Conservation (phyloP, 164 flowering plant species). For the Chimonanthus praecox region DNA sequence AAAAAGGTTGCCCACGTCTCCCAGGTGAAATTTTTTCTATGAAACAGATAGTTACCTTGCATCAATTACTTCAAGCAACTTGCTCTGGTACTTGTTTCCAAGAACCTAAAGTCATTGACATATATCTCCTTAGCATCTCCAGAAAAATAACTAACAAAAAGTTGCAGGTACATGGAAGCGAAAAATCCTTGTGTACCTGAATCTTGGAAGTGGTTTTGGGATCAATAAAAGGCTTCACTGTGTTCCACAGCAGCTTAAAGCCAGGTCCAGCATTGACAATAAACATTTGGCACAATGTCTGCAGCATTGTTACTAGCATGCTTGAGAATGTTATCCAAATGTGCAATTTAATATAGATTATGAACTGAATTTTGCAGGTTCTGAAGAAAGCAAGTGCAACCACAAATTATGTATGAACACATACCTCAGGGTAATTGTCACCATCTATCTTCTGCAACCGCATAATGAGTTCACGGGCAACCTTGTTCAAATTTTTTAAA, state of each 20-base stretch:
- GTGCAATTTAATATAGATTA: neutral
- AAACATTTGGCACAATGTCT: constrained; percentile 84
- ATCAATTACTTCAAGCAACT: constrained; percentile 87
- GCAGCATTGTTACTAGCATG: constrained; percentile 13
- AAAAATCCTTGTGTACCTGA: constrained; percentile 45
- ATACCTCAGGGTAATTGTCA: constrained; percentile 90
- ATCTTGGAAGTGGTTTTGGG: constrained; percentile 86
- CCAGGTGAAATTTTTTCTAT: too few relatives aligned
- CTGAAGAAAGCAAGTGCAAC: neutral
- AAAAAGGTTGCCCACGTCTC: too few relatives aligned
- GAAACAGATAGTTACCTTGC: constrained; percentile 44
- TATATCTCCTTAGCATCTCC: neutral
- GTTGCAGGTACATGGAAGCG: neutral
- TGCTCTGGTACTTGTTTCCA: constrained; percentile 80
- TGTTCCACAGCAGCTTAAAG: constrained; percentile 80
- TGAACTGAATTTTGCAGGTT: neutral
- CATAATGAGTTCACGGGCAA: constrained; percentile 69
- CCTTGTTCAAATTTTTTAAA: constrained; percentile 65
- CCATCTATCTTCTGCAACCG: constrained; percentile 86
- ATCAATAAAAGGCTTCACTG: constrained; percentile 75
- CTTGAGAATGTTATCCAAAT: neutral
- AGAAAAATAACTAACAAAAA: too few relatives aligned
- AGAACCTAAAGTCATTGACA: constrained; percentile 50
- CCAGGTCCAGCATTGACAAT: constrained; percentile 97
- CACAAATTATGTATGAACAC: neutral